These are phyloP conservation scores for Panaeolus cyanescens DNA, from an alignment of 768 basidiomycete genomes.

Conservation along the genomic window DNA sequence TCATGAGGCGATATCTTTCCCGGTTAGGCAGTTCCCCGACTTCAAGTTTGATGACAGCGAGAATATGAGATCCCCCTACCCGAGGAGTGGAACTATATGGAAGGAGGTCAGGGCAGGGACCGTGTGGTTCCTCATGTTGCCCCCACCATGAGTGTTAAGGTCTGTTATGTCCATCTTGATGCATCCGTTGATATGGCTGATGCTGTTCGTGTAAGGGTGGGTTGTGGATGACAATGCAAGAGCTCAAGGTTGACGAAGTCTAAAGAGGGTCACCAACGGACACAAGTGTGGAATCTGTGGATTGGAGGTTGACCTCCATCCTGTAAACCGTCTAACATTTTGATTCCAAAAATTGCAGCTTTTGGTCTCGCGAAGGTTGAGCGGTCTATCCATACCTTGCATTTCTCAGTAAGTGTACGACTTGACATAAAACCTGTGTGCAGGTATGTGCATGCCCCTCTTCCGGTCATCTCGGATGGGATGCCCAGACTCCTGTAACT, in stretches of 20 bases:
- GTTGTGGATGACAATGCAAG: slow-evolving; percentile 31
- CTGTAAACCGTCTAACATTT: too few relatives aligned
- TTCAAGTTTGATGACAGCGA: slow-evolving; percentile 47
- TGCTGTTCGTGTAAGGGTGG: slow-evolving; percentile 24
- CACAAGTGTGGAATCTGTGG: too few relatives aligned
- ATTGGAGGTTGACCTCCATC: too few relatives aligned
- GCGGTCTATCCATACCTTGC: too few relatives aligned
- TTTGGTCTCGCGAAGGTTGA: too few relatives aligned
- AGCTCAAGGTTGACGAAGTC: slow-evolving; percentile 9
- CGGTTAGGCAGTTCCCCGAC: slow-evolving; percentile 55
- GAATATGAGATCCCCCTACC: slow-evolving; percentile 47
- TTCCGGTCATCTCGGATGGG: too few relatives aligned
- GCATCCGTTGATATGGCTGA: background rate
- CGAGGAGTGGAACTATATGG: slow-evolving; percentile 40
- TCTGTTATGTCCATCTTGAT: slow-evolving; percentile 13
- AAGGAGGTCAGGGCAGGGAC: slow-evolving; percentile 45
- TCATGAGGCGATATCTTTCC: slow-evolving; percentile 63
- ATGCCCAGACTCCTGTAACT: too few relatives aligned
- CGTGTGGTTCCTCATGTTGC: slow-evolving; percentile 35
- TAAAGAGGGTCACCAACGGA: background rate
- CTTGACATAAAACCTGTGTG: too few relatives aligned
- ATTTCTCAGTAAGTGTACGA: too few relatives aligned
- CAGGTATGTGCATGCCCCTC: too few relatives aligned
- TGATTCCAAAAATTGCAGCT: too few relatives aligned
- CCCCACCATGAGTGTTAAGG: slow-evolving; percentile 44